Percentiles rank a stretch among this genome's conserved stretches.
Evolutionary conservation across 2,329 filamentous ascomycete genomes (phyloP).

Genomic region (Trichoderma atrobrunneum): DNA sequence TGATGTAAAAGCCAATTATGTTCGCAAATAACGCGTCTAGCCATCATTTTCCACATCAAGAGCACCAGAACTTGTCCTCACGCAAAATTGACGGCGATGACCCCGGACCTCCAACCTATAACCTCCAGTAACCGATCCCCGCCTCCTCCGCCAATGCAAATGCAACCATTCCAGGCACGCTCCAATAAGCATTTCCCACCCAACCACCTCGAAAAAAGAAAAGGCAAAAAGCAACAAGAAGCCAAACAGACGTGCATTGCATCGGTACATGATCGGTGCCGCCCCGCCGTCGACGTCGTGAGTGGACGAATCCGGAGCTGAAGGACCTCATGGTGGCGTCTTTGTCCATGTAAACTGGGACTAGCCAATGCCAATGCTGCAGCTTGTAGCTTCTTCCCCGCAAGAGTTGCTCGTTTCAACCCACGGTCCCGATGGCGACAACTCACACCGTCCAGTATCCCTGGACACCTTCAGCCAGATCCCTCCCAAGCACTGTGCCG

Average conservation of each 20-base stretch:
- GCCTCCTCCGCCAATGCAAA: background rate
- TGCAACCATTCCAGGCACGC: slow-evolving; percentile 6
- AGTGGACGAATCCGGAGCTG: slow-evolving; percentile 15
- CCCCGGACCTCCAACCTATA: background rate
- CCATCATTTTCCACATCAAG: background rate
- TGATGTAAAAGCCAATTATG: background rate
- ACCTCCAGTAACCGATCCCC: background rate
- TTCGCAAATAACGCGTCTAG: background rate
- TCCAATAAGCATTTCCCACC: background rate
- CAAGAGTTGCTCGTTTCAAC: slow-evolving; percentile 10
- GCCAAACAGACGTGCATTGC: slow-evolving; percentile 19
- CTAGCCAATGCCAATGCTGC: background rate
- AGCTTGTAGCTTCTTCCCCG: slow-evolving; percentile 16
- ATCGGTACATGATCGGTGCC: slow-evolving; percentile 17
- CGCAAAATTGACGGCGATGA: background rate
- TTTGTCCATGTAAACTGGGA: background rate
- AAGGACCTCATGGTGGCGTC: slow-evolving; percentile 15
- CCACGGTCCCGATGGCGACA: slow-evolving; percentile 22
- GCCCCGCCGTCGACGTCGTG: slow-evolving; percentile 10
- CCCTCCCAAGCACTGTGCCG: slow-evolving; percentile 16
- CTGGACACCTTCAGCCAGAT: background rate
- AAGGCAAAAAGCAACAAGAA: background rate
- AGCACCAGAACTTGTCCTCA: background rate
- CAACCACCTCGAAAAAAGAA: background rate
- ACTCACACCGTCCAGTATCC: slow-evolving; percentile 20